Evolutionary conservation across 1,284 basidiomycete genomes (phyloP), one percentile per base, ranked within the genome.

Genomic region (Thelephora terrestris): DNA sequence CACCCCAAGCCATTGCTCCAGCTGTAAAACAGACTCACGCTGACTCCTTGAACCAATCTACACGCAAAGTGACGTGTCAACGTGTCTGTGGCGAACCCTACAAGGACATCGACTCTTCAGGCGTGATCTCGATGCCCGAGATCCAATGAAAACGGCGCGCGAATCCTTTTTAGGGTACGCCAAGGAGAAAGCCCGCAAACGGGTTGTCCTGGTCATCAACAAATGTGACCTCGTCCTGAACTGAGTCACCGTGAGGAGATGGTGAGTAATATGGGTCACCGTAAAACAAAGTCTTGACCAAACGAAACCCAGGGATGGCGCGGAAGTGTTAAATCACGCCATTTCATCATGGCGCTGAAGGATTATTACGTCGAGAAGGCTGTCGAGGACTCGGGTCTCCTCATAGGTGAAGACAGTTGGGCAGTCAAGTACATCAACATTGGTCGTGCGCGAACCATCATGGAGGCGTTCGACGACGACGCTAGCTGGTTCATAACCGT

Each of bases 381-480:
- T 48, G 6, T n/a, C 20, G 20, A 40, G 23, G 3, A 5, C 10
- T 6, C 20, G 9, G 23, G 23, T 21, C 7, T 7, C 38, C 16
- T 40, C 10, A 9, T 24, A 3, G 23, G 20, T 40, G 38, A 46
- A 37, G 67, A 70, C 48, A 54, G 55, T 1, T 75, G 73, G 73
- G 67, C 73, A 0, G 55, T 74, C 24, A 59, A 64, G 14, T 71
- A 69, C 50, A 68, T 75, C 53, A 71, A 66, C 48, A 60, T 69
- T 6, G 61, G 63, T 14, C 67, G 69, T 35, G 58, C 73, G 9
- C 72, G 72, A 46, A 64, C 70, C 3, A 70, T 74, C 48, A 52
- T 65, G n/a, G 73, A 76, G 53, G 71, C 73, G 0, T 67, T 75
- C 29, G 73, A 75, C 48, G 72, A 75, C 45, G 74, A 75, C 47